A percentile compares a stretch with the other conserved stretches of the same genome.
These are phyloP conservation scores for Aspergillus unguis DNA, from an alignment of 2,329 filamentous ascomycete genomes.

Conservation along the genomic window DNA sequence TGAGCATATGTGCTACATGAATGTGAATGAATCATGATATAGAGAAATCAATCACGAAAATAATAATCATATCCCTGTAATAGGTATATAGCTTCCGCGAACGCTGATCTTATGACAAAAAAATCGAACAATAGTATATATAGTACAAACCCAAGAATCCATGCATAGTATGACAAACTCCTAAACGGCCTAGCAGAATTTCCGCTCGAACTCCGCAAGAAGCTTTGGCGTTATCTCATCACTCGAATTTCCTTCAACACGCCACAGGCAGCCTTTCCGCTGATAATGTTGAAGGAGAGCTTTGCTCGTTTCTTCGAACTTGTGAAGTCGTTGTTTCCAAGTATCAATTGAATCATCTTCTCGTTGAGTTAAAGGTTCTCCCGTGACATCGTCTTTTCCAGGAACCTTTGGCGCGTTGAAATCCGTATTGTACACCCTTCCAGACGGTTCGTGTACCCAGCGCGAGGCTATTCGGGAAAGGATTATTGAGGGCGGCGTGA, in stretches of 20 bases:
- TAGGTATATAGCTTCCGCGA: constrained; percentile 5
- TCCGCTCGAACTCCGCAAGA: constrained; percentile 73
- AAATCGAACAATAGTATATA: constrained; percentile 10
- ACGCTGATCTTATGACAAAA: neutral
- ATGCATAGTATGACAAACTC: constrained; percentile 10
- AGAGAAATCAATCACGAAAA: neutral
- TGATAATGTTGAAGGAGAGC: constrained; percentile 88
- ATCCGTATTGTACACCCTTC: constrained; percentile 89
- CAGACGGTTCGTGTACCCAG: constrained; percentile 90
- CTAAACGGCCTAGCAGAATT: constrained; percentile 55
- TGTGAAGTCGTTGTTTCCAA: constrained; percentile 74
- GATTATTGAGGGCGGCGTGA: constrained; percentile 82
- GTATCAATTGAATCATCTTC: constrained; percentile 83
- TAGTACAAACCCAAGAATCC: constrained; percentile 20
- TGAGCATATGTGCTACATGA: neutral
- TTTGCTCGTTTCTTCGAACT: constrained; percentile 83
- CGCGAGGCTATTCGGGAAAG: constrained; percentile 85
- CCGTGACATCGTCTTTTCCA: constrained; percentile 85
- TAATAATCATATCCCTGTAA: neutral
- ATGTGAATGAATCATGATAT: neutral
- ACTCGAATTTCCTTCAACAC: constrained; percentile 82
- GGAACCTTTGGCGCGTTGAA: constrained; percentile 82
- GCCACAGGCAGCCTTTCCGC: constrained; percentile 76
- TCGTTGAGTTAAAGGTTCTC: constrained; percentile 77
- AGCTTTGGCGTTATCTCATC: constrained; percentile 95